Conservation (phyloP, 2,329 filamentous ascomycete species). For the Beauveria rudraprayagi region DNA sequence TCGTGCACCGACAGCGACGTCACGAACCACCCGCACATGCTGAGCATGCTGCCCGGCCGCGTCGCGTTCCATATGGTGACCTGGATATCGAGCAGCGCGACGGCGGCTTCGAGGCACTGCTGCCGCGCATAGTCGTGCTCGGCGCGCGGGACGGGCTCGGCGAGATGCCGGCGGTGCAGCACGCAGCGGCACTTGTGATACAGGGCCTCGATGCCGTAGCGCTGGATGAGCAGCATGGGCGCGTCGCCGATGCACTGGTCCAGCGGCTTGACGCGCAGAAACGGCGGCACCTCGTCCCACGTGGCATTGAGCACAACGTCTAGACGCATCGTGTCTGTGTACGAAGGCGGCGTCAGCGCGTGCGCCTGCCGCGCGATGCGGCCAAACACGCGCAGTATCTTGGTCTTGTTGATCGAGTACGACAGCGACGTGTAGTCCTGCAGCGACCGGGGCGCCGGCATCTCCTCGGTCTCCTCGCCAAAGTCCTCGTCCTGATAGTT, state of each 20-base stretch:
- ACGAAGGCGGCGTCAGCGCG: constrained; percentile 36
- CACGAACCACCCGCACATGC: constrained; percentile 47
- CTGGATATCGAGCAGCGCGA: constrained; percentile 41
- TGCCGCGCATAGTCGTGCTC: constrained; percentile 46
- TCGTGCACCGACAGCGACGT: constrained; percentile 51
- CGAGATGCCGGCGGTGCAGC: constrained; percentile 45
- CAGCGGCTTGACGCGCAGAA: constrained; percentile 41
- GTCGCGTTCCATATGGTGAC: constrained; percentile 38
- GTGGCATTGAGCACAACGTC: constrained; percentile 37
- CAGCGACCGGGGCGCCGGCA: constrained; percentile 50
- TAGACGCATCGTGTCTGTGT: constrained; percentile 40
- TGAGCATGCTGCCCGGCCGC: constrained; percentile 45
- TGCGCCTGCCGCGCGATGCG: constrained; percentile 44
- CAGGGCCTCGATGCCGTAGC: constrained; percentile 43
- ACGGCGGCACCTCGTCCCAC: constrained; percentile 37
- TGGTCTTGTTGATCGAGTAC: constrained; percentile 45
- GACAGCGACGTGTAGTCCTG: constrained; percentile 52
- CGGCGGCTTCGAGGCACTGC: constrained; percentile 41
- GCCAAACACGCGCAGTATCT: constrained; percentile 39
- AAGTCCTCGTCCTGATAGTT: constrained; percentile 62
- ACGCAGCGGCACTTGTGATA: constrained; percentile 50
- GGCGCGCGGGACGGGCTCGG: constrained; percentile 30
- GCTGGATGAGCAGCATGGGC: constrained; percentile 39
- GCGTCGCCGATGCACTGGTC: constrained; percentile 41
- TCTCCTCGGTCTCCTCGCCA: constrained; percentile 40